Base-by-base conservation (phyloP, 495 filamentous ascomycete species). In the Friedmanniomyces simplex region DNA sequence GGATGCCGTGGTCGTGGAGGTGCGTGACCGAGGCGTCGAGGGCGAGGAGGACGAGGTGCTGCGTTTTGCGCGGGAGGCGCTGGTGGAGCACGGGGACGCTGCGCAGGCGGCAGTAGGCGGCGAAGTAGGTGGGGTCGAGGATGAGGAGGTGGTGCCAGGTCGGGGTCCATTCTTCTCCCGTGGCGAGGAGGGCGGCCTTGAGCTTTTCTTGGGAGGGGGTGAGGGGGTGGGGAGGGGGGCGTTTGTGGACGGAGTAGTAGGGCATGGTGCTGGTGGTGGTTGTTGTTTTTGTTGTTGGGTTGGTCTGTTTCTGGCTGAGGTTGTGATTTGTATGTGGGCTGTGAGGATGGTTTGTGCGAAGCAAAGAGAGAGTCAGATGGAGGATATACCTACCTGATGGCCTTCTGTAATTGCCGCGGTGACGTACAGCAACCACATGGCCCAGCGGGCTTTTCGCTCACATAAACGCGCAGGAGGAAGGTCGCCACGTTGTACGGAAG, bases 1-100 rank as follows among this genome's bases (percentile, higher is more conserved):
- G 66, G 34, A 76, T 70, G 24, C 69, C 72, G 7, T 71, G 69
- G 1, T 60, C 54, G 54, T 74, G 67, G 18, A 76, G 67, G 53
- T 74, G 72, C 8, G 73, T 75, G 8, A 66, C 59, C 0, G 72
- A 64, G 50, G 66, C 64, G 60, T 72, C 66, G 28, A 74, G 69
- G 24, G 72, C 65, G 12, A 76, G 65, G 48, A 58, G 60, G 14
- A 76, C 65, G 11, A 76, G 61, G 11, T 64, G 51, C 59, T 76
- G 74, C 42, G 69, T 61, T 55, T 76, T 76, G 39, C 57, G 66
- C 12, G 68, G 48, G 16, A 76, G 28, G 28, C n/a, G n/a, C n/a
- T 32, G 66, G 39, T 72, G 66, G 5, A 53, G 32, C 51, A 67
- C 37, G 61, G 71, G 41, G 54, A 68, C 56, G 65, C 8, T 20